phyloP scores from a whole-genome alignment of 345 rosid genomes.

The Clarkia xantiana region DNA sequence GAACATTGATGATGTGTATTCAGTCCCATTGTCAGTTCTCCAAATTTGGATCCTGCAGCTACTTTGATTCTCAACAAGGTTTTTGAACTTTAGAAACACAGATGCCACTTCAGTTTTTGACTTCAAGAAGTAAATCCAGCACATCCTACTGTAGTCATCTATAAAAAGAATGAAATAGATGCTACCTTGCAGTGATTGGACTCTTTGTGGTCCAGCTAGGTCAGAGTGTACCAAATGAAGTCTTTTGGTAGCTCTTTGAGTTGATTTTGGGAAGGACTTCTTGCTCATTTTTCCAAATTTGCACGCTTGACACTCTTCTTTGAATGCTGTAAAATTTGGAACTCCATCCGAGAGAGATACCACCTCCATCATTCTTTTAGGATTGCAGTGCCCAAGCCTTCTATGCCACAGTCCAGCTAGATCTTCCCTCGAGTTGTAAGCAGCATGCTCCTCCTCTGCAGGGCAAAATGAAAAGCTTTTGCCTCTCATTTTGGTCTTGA shows the following conservation, averaged over 20 bases:
- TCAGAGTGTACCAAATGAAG: conserved; percentile 9
- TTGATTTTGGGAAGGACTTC: neutral
- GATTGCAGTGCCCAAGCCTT: neutral
- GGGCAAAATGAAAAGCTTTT: conserved; percentile 6
- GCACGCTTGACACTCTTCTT: neutral
- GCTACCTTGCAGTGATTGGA: neutral
- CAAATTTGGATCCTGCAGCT: neutral
- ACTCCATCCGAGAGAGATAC: neutral
- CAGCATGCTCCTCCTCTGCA: neutral
- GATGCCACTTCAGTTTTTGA: neutral
- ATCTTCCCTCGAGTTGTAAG: neutral
- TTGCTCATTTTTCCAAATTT: neutral
- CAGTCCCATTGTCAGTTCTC: neutral
- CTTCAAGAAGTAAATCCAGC: conserved; percentile 3
- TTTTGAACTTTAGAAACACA: conserved; percentile 3
- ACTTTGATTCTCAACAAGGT: neutral
- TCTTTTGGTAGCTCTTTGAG: neutral
- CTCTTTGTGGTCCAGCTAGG: conserved; percentile 1
- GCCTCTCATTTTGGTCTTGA: conserved; percentile 1
- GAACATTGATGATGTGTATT: neutral
- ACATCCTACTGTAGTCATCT: conserved; percentile 2
- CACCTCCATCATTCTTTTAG: neutral
- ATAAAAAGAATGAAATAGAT: conserved; percentile 1
- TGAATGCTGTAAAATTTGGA: neutral
- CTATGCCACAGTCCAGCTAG: neutral